Conservation (phyloP, 331 rosid genomes). For the Prunus yedoensis region DNA sequence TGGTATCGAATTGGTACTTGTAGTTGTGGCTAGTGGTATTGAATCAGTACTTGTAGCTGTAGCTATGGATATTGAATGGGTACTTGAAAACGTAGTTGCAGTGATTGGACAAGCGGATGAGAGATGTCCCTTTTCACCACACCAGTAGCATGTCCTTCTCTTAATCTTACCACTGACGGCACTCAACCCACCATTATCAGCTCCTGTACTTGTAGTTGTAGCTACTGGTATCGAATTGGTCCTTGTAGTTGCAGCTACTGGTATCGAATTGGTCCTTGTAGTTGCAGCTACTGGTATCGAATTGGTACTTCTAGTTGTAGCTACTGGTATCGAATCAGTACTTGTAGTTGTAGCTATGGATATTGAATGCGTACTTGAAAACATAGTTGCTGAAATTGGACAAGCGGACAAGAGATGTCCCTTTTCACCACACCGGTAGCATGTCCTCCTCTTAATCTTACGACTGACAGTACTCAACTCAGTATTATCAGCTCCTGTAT, state of each 20-base stretch:
- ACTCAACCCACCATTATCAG: slow-evolving; percentile 12
- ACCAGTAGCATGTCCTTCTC: slow-evolving; percentile 74
- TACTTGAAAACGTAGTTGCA: background rate
- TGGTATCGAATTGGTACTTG: background rate
- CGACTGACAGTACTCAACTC: slow-evolving; percentile 32
- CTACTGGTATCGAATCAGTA: slow-evolving; percentile 7
- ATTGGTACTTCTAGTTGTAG: background rate
- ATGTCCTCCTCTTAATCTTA: slow-evolving; percentile 72
- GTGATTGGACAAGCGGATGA: slow-evolving; percentile 22
- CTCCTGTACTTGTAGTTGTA: background rate
- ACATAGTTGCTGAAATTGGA: background rate
- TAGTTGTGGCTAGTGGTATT: background rate
- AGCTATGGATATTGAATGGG: too few species aligned
- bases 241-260: background rate
- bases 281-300: background rate
- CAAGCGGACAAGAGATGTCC: slow-evolving; percentile 60
- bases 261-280: background rate
- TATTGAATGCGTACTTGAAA: slow-evolving; percentile 6
- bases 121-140: slow-evolving; percentile 80
- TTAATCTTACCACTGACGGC: slow-evolving; percentile 52
- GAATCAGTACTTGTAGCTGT: slow-evolving; percentile 16
- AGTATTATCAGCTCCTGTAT: background rate
- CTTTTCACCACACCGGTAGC: slow-evolving; percentile 81
- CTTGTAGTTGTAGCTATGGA: background rate
- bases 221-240: background rate